Evolutionary conservation across 495 filamentous ascomycete genomes (phyloP), one percentile per base, ranked within the genome.

Genomic region (Echria macrotheca): DNA sequence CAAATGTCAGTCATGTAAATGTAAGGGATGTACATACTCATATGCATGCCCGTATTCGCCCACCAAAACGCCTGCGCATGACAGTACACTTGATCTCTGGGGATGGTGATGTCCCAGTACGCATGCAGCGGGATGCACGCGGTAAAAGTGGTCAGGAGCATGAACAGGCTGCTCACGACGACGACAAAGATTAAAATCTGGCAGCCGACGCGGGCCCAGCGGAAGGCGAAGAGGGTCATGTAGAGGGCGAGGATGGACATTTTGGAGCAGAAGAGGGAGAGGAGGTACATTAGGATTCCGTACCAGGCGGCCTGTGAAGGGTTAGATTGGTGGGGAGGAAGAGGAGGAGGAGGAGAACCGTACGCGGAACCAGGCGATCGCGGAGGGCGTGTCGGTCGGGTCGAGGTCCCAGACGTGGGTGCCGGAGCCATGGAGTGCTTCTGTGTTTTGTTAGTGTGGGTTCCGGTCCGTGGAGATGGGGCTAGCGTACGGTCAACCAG

Each of bases 211-310:
- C 60, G 64, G 3, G 61, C 55, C 54, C 61, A 68, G 24, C 56
- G 56, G 53, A 64, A 65, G 44, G 56, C 56, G 44, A 73, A 70
- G 24, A 71, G 54, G 39, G 66, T 60, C 22, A 66, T 61, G 55
- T 73, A 73, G 28, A 73, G 60, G 7, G 50, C 49, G 7, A 73
- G 36, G 33, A 69, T 66, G 22, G 66, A 64, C 19, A 68, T 35
- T 35, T 72, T 72, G 25, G 60, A 54, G 55, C 65, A 63, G 23
- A 40, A 57, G 5, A 69, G 52, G 8, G 56, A 56, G 5, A 62
- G 37, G 14, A 37, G 26, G 50, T 66, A 66, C 37, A 61, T 61
- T 14, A 64, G 25, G 10, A 64, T 49, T n/a, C 54, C 51, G 48
- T 61, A 61, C 60, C 62, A 65, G 10, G 60, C 54, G 5, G 59